These are phyloP conservation scores for Endothia cerciana DNA, from an alignment of 2,329 filamentous ascomycete species.

Conservation along the genomic window DNA sequence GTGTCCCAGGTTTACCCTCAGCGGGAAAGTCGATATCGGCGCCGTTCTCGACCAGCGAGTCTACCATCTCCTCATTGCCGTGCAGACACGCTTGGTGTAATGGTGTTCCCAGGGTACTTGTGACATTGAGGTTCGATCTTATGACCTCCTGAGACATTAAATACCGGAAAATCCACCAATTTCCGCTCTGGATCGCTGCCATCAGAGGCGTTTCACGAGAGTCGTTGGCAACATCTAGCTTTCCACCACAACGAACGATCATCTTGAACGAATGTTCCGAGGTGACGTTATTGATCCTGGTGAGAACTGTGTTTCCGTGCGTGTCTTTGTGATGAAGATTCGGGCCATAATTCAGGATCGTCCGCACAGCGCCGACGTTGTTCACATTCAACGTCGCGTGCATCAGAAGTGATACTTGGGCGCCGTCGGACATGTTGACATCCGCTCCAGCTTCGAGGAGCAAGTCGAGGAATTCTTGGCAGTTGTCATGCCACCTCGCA, in stretches of 20 bases:
- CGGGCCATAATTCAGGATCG: neutral
- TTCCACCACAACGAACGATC: constrained; percentile 1
- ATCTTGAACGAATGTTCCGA: neutral
- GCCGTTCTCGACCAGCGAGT: neutral
- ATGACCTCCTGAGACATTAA: neutral
- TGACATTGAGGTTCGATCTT: neutral
- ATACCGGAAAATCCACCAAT: neutral
- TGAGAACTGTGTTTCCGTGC: neutral
- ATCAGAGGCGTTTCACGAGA: neutral
- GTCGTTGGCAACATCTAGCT: neutral
- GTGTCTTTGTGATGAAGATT: neutral
- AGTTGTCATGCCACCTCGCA: neutral
- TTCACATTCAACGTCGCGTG: neutral
- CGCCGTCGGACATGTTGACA: neutral
- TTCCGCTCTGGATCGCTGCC: neutral
- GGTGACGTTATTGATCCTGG: neutral
- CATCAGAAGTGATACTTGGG: neutral
- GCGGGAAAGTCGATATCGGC: constrained; percentile 7
- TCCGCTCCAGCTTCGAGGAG: constrained; percentile 14
- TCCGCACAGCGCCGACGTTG: neutral
- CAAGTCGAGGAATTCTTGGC: neutral
- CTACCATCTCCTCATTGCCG: neutral
- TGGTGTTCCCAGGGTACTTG: neutral
- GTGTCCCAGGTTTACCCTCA: neutral
- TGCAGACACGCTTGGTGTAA: neutral